Conservation (phyloP, 257 asterid genomes). For the Solanum ahanhuiri region DNA sequence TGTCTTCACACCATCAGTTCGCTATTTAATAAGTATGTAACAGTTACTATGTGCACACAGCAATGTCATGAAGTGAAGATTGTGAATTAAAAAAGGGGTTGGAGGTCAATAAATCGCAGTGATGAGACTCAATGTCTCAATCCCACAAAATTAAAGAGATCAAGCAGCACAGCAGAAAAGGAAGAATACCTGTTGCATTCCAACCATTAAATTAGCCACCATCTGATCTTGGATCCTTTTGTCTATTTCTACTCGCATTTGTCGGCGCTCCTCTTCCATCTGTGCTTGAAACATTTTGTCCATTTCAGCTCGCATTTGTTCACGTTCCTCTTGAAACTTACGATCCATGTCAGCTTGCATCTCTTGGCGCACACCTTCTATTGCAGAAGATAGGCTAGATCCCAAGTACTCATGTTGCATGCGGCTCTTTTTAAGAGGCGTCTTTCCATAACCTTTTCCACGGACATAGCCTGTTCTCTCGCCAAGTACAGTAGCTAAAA, state of each 20-base stretch:
- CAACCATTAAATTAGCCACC: not conserved
- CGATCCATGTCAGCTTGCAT: not conserved
- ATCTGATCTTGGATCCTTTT: conserved; percentile 2
- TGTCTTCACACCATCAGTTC: not conserved
- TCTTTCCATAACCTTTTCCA: conserved; percentile 2
- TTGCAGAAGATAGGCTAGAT: not conserved
- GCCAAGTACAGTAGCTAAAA: not conserved
- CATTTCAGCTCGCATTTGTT: conserved; percentile 1
- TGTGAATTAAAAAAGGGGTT: not conserved
- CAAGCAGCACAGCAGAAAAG: not conserved
- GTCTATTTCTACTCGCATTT: not conserved
- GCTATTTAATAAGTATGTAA: not conserved
- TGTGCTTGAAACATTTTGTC: not conserved
- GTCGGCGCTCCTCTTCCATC: not conserved
- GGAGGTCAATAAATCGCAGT: not conserved
- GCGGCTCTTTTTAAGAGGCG: not conserved
- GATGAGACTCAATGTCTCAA: not conserved
- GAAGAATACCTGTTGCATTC: conserved; percentile 4
- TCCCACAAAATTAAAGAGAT: not conserved
- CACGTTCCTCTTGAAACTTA: not conserved
- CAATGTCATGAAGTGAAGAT: not conserved
- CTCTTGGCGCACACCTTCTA: not conserved
- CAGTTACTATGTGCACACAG: not conserved
- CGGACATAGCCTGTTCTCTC: conserved; percentile 1
- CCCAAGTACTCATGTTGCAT: not conserved